Evolutionary conservation across 2,329 filamentous ascomycete species (phyloP).

Genomic region (Coniella lustricola): DNA sequence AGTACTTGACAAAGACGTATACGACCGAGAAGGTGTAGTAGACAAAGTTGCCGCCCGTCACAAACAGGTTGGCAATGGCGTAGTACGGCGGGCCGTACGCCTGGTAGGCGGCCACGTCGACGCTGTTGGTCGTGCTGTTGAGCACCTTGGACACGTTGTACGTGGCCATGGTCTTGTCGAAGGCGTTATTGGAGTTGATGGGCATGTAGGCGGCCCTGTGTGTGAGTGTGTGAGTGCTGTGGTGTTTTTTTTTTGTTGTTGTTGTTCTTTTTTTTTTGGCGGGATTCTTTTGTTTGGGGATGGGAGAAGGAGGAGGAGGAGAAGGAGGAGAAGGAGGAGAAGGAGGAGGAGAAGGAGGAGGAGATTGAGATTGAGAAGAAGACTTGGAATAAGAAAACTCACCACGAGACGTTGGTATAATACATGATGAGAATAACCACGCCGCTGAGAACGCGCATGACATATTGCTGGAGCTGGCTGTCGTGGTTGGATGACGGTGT

Average conservation of each 20-base stretch:
- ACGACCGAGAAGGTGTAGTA: slow-evolving; percentile 36
- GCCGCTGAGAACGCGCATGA: slow-evolving; percentile 1
- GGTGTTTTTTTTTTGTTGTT: background rate
- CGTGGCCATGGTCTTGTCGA: slow-evolving; percentile 29
- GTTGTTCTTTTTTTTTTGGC: background rate
- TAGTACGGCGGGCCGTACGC: slow-evolving; percentile 22
- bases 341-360: background rate
- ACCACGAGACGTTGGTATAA: slow-evolving; percentile 8
- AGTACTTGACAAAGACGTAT: slow-evolving; percentile 34
- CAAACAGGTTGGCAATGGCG: slow-evolving; percentile 14
- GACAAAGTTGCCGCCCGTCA: slow-evolving; percentile 10
- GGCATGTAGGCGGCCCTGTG: slow-evolving; percentile 29
- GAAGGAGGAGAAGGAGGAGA: background rate
- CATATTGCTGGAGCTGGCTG: slow-evolving; percentile 7
- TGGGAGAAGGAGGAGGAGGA: too few relatives aligned
- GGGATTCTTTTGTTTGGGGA: too few relatives aligned
- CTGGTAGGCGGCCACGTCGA: slow-evolving; percentile 20
- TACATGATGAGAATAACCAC: slow-evolving; percentile 38
- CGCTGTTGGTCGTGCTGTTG: slow-evolving; percentile 9
- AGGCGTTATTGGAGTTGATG: slow-evolving; percentile 33
- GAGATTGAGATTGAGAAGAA: background rate
- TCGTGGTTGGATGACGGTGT: too few relatives aligned
- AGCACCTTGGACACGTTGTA: slow-evolving; percentile 29
- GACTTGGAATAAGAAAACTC: background rate
- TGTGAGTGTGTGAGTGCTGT: background rate